Evolutionary conservation across 2,329 filamentous ascomycete species (phyloP).

Genomic region (Chalaropsis ovoidea): DNA sequence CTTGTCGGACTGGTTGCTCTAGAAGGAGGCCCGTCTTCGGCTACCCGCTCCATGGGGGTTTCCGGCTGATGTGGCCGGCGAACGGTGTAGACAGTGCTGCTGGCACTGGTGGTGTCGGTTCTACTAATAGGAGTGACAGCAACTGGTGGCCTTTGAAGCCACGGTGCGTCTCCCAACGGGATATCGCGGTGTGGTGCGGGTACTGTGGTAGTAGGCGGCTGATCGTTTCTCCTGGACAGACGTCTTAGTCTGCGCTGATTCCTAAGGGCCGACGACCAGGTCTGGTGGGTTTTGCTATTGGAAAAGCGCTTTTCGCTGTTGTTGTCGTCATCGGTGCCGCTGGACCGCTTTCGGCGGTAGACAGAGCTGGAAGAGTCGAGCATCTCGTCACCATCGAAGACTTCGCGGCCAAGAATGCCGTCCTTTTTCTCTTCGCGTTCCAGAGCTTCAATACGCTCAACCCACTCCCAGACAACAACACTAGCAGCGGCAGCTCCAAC

Average conservation of each 20-base stretch:
- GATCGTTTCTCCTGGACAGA: slow-evolving; percentile 18
- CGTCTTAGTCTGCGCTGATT: slow-evolving; percentile 15
- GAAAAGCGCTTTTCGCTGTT: slow-evolving; percentile 21
- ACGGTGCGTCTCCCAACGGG: slow-evolving; percentile 38
- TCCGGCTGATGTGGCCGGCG: slow-evolving; percentile 51
- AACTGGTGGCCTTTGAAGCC: slow-evolving; percentile 47
- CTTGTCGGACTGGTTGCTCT: slow-evolving; percentile 15
- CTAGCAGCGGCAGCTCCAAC: slow-evolving; percentile 89
- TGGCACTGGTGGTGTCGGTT: slow-evolving; percentile 53
- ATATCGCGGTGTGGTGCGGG: slow-evolving; percentile 33
- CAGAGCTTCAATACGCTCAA: slow-evolving; percentile 83
- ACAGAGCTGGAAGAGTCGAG: slow-evolving; percentile 52
- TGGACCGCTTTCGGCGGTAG: slow-evolving; percentile 27
- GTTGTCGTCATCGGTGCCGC: slow-evolving; percentile 17
- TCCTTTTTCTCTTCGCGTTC: slow-evolving; percentile 92
- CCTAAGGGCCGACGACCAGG: slow-evolving; percentile 12
- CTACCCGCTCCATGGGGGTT: slow-evolving; percentile 28
- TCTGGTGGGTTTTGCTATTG: background rate
- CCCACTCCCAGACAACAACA: slow-evolving; percentile 98
- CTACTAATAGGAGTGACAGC: slow-evolving; percentile 49
- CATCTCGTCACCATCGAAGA: slow-evolving; percentile 93
- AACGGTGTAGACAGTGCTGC: slow-evolving; percentile 54
- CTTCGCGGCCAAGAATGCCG: slow-evolving; percentile 77
- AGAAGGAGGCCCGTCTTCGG: slow-evolving; percentile 16
- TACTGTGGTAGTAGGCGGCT: slow-evolving; percentile 28